A percentile compares a stretch with the other conserved stretches of the same genome.
Evolutionary conservation across 768 basidiomycete genomes (phyloP).

Genomic region (Suillus tomentosus): DNA sequence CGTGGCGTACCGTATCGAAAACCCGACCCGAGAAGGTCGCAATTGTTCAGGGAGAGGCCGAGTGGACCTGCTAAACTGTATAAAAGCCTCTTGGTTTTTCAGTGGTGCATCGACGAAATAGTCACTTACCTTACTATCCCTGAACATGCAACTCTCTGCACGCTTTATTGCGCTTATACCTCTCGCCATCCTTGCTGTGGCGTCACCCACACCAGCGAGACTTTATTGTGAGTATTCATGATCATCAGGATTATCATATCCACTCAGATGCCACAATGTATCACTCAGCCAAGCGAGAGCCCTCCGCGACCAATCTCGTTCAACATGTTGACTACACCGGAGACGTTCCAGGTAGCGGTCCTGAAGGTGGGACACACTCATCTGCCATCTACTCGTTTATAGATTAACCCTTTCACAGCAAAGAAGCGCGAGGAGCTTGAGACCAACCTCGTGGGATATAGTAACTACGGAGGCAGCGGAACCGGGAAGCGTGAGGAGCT

Average conservation of each 20-base stretch:
- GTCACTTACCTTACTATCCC: background rate
- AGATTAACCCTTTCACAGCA: background rate
- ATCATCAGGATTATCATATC: background rate
- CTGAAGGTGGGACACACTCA: background rate
- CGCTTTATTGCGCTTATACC: background rate
- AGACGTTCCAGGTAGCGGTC: too few species aligned
- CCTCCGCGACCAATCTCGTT: too few species aligned
- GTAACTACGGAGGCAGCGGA: too few species aligned
- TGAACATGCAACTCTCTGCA: background rate
- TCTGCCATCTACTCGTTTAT: background rate
- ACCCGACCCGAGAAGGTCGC: too few species aligned
- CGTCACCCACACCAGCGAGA: constrained; percentile 1
- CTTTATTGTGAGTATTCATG: background rate
- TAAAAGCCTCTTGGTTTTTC: background rate
- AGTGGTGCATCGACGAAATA: background rate
- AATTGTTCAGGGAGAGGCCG: too few species aligned
- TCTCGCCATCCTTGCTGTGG: background rate
- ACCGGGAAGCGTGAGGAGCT: too few species aligned
- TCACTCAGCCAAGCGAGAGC: background rate
- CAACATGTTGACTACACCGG: background rate
- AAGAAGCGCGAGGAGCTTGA: background rate
- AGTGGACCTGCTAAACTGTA: background rate
- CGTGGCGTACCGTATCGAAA: background rate
- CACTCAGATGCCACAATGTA: background rate
- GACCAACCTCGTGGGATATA: too few species aligned